Conservation (phyloP, 2,329 filamentous ascomycete species). For the Alternaria sp. region DNA sequence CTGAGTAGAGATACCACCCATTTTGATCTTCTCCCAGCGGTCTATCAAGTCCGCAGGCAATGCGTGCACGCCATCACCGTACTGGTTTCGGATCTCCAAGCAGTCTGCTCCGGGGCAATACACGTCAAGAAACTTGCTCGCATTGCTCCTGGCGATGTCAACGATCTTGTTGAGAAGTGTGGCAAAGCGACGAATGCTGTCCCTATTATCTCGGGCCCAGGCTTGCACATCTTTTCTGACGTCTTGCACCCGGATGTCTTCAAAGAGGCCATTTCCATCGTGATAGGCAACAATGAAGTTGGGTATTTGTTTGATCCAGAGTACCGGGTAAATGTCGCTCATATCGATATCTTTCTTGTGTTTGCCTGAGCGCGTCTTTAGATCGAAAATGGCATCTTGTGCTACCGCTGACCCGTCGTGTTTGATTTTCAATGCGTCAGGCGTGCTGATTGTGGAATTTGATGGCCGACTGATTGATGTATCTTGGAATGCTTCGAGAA, state of each 20-base stretch:
- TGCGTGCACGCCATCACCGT: conserved; percentile 34
- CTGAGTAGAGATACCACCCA: not conserved
- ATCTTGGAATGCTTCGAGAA: conserved; percentile 23
- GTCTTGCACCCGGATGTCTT: conserved; percentile 53
- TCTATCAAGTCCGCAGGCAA: conserved; percentile 29
- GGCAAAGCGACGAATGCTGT: conserved; percentile 38
- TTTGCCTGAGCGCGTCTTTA: conserved; percentile 60
- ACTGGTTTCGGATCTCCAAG: conserved; percentile 50
- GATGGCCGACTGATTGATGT: conserved; percentile 17
- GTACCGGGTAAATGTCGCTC: conserved; percentile 53
- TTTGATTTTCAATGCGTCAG: conserved; percentile 28
- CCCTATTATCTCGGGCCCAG: conserved; percentile 56
- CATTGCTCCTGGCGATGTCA: conserved; percentile 31
- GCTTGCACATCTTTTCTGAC: conserved; percentile 47
- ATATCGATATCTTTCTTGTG: conserved; percentile 49
- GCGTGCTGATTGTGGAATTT: not conserved
- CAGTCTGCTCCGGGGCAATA: conserved; percentile 39
- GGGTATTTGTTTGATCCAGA: conserved; percentile 62
- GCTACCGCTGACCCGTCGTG: conserved; percentile 42
- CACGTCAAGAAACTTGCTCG: conserved; percentile 44
- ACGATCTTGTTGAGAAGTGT: conserved; percentile 46
- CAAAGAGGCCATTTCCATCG: conserved; percentile 53
- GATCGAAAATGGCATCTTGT: conserved; percentile 60
- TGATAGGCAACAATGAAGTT: conserved; percentile 64
- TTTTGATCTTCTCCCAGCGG: conserved; percentile 20